Evolutionary conservation across 2,329 filamentous ascomycete species (phyloP), one percentile per base, ranked within the genome.

Genomic region (Graphilbum ipis-grandicollis): DNA sequence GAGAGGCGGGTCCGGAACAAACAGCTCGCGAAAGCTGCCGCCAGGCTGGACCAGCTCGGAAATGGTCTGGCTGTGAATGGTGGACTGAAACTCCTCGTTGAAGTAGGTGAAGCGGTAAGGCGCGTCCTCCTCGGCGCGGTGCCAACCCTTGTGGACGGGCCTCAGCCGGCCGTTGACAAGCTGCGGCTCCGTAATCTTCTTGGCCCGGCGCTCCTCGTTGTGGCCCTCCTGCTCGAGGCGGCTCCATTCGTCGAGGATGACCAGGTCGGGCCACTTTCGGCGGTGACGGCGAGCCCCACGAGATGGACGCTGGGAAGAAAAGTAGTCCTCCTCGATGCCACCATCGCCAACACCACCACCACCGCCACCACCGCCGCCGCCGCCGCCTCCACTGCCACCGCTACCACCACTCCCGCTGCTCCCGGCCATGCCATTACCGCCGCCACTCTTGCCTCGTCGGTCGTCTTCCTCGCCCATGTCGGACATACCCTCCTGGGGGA

Each of bases 51-150:
- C 70, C 17, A 98, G 68, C 53, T 94, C 90, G 3, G 85, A 93
- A 39, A 98, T 93, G 1, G 80, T 90, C 55, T 93, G 83, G 41
- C 85, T 90, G 56, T 98, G 90, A 43, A 98, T 92, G 0, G 90
- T 98, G 54, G 82, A 92, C 49, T 84, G 79, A 39, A 96, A 84
- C 44, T 93, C 84, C 52, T 96, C 90, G 55, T 96, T 96, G 66
- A 98, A 98, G 56, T 98, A 98, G 0, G 90, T 96, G 54, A 94
- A 98, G 19, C 90, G 73, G 54, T 92, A 96, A 0, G 90, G 90
- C 0, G 79, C 75, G 45, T 94, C 88, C 42, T 93, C 86, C 44
- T 90, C 82, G 37, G 82, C 75, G 29, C 79, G 72, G 53, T 84
- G 88, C 88, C 88, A 98, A 13, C 71, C 71, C 46, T 70, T 71